phyloP scores from a whole-genome alignment of 345 rosid species.

The Gossypium herbaceum region DNA sequence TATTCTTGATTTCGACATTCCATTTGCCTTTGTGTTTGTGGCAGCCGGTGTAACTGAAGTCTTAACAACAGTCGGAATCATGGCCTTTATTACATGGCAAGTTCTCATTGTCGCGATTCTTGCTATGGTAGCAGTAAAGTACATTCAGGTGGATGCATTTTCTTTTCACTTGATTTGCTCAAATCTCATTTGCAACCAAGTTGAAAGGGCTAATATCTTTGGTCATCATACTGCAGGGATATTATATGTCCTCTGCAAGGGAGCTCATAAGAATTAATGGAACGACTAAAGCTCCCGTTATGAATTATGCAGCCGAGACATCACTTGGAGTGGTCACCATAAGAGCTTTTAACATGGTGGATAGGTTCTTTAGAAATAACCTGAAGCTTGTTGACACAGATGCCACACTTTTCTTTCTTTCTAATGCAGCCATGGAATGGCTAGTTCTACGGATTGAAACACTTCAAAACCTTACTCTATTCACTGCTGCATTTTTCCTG shows the following conservation, averaged over 20 bases:
- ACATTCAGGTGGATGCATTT: conserved; percentile 48
- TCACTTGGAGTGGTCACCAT: conserved; percentile 78
- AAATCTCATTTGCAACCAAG: neutral
- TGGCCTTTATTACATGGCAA: conserved; percentile 82
- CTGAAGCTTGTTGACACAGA: conserved; percentile 61
- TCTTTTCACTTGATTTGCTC: conserved; percentile 1
- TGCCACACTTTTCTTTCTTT: conserved; percentile 68
- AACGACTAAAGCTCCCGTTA: conserved; percentile 90
- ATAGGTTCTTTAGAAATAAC: conserved; percentile 61
- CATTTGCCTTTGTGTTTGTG: conserved; percentile 42
- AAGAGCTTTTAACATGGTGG: conserved; percentile 64
- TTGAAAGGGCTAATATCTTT: neutral
- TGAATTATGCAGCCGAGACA: conserved; percentile 87
- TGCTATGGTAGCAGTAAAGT: conserved; percentile 44
- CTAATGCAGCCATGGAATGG: conserved; percentile 84
- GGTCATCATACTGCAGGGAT: conserved; percentile 39
- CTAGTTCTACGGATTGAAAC: conserved; percentile 59
- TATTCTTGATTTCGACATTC: conserved; percentile 57
- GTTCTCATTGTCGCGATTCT: conserved; percentile 59
- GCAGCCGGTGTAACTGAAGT: conserved; percentile 39
- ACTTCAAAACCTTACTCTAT: conserved; percentile 64
- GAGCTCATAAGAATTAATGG: conserved; percentile 84
- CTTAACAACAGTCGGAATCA: conserved; percentile 35
- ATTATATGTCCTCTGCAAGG: conserved; percentile 73
- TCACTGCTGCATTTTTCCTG: conserved; percentile 68